Conservation (phyloP, 805 yeast species). For the Cyberlindnera euphorbiae region DNA sequence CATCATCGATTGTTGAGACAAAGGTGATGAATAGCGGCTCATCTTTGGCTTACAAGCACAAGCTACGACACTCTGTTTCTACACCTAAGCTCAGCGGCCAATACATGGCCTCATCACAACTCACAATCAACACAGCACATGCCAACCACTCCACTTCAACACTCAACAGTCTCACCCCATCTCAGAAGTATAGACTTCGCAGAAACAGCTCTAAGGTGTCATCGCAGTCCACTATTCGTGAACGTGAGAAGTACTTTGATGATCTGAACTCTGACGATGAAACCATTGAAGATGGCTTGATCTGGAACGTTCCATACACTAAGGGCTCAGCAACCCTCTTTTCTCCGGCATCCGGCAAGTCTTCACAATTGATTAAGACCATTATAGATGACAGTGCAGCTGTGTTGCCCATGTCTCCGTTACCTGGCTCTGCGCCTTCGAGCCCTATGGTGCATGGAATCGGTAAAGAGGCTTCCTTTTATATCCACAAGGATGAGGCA, state of each 20-base stretch:
- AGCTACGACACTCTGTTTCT: constrained; percentile 7
- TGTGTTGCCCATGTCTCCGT: constrained; percentile 42
- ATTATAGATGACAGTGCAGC: constrained; percentile 22
- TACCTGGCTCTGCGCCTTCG: constrained; percentile 35
- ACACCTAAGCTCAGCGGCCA: constrained; percentile 8
- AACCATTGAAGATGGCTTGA: constrained; percentile 33
- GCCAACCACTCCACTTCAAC: constrained; percentile 12
- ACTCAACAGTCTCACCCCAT: constrained; percentile 32
- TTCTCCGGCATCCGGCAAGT: constrained; percentile 23
- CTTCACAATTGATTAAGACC: constrained; percentile 18
- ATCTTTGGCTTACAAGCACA: no score
- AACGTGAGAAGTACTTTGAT: constrained; percentile 36
- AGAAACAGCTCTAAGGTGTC: constrained; percentile 32
- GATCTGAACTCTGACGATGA: constrained; percentile 32
- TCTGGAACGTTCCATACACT: constrained; percentile 53
- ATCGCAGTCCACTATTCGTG: constrained; percentile 29
- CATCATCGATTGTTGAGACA: constrained; percentile 2
- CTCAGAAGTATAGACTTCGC: constrained; percentile 37
- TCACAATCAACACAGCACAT: constrained; percentile 1
- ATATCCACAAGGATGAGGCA: constrained; percentile 21
- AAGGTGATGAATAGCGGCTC: no score
- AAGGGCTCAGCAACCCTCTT: constrained; percentile 20
- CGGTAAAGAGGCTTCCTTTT: constrained; percentile 4
- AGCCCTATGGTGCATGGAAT: constrained; percentile 2
- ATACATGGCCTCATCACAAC: no score